phyloP scores from a whole-genome alignment of 2,329 filamentous ascomycete genomes.

The Colletotrichum karsti region DNA sequence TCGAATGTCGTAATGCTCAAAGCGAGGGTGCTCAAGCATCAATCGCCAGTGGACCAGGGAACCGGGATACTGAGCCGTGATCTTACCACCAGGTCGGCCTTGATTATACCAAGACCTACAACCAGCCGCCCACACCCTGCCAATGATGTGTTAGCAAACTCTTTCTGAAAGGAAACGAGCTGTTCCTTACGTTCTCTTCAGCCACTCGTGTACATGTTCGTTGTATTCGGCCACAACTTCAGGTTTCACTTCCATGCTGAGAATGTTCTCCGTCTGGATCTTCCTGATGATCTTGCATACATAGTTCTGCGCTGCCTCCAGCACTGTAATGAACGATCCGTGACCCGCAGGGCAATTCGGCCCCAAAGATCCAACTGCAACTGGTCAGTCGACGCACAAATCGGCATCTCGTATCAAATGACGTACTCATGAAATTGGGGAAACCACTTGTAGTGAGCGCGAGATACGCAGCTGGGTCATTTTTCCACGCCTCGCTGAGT shows the following conservation, averaged over 20 bases:
- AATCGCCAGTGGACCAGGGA: conserved; percentile 6
- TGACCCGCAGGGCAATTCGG: background rate
- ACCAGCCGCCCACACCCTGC: background rate
- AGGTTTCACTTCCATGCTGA: background rate
- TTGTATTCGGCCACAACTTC: background rate
- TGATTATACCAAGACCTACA: background rate
- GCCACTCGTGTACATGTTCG: conserved; percentile 7
- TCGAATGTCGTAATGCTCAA: background rate
- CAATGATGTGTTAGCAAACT: no score
- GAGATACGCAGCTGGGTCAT: background rate
- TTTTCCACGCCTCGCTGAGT: background rate
- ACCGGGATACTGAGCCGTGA: background rate
- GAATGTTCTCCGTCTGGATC: background rate
- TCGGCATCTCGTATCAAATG: background rate
- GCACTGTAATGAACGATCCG: background rate
- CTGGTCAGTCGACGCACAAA: no score
- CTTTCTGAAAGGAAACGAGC: no score
- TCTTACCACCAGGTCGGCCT: background rate
- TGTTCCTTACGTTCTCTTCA: background rate
- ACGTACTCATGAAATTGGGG: background rate
- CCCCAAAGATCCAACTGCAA: background rate
- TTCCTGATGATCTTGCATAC: background rate
- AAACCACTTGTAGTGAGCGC: background rate
- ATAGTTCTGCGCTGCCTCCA: background rate
- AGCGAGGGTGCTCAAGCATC: background rate